Conservation (phyloP, 2,329 filamentous ascomycete species). For the Tothia fuscella region DNA sequence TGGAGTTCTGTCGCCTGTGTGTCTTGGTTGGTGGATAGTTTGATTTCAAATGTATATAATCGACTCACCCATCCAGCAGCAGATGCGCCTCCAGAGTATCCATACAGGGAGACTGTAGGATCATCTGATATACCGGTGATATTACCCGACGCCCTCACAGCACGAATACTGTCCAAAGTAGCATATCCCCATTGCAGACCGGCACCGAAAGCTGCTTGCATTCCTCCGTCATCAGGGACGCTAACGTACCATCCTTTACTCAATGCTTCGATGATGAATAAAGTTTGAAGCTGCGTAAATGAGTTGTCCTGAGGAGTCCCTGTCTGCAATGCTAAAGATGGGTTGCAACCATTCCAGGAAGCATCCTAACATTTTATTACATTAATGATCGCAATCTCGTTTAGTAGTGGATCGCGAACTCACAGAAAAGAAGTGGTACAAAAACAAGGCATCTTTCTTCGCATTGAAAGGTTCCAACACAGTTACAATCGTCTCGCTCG, state of each 20-base stretch:
- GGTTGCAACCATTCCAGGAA: neutral
- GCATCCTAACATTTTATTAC: neutral
- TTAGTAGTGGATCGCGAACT: no score
- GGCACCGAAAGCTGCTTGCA: conserved; percentile 30
- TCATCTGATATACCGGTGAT: conserved; percentile 12
- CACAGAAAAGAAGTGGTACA: conserved; percentile 3
- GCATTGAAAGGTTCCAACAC: conserved; percentile 4
- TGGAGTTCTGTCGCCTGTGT: conserved; percentile 35
- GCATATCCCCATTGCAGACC: conserved; percentile 32
- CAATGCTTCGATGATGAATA: conserved; percentile 20
- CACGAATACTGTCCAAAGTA: conserved; percentile 32
- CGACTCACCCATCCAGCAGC: conserved; percentile 35
- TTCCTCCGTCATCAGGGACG: conserved; percentile 36
- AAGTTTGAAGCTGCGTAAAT: neutral
- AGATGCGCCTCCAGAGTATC: conserved; percentile 44
- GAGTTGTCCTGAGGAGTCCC: neutral
- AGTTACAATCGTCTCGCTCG: neutral
- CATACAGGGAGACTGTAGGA: conserved; percentile 34
- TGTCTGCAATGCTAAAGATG: neutral
- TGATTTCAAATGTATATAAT: neutral
- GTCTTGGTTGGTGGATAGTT: neutral
- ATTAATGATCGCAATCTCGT: neutral
- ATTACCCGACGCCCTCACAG: conserved; percentile 18
- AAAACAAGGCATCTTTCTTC: neutral
- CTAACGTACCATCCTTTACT: conserved; percentile 36